Conservation (phyloP, 352 stramenopile genomes). For the Pythium aphanidermatum region DNA sequence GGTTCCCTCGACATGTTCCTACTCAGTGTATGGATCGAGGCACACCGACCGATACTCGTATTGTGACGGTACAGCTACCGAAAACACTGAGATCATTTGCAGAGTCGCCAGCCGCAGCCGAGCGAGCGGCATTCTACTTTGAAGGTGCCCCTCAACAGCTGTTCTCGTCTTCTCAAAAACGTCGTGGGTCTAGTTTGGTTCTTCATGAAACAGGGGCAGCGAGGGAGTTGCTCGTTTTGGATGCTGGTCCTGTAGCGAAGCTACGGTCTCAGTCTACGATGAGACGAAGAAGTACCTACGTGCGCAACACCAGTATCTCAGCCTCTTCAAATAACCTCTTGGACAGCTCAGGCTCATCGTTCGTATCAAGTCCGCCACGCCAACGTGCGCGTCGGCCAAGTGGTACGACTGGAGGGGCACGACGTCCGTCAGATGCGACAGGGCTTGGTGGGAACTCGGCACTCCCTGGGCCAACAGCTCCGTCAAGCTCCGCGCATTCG, state of each 20-base stretch:
- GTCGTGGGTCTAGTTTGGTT: constrained; percentile 37
- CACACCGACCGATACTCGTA: constrained; percentile 29
- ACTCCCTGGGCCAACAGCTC: no score
- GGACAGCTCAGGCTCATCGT: constrained; percentile 11
- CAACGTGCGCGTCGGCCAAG: neutral
- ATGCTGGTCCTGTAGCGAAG: constrained; percentile 21
- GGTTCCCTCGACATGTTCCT: constrained; percentile 49
- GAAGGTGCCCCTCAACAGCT: constrained; percentile 34
- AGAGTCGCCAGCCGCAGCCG: constrained; percentile 24
- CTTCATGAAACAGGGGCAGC: constrained; percentile 41
- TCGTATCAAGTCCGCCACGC: constrained; percentile 1
- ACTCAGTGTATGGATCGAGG: constrained; percentile 34
- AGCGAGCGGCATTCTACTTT: constrained; percentile 57
- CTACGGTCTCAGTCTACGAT: constrained; percentile 39
- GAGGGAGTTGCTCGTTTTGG: constrained; percentile 34
- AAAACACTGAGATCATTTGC: constrained; percentile 36
- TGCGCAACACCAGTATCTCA: constrained; percentile 49
- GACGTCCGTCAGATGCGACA: constrained; percentile 9
- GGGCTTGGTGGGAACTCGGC: no score
- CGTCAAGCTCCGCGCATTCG: neutral
- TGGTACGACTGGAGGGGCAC: neutral
- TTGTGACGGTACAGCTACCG: constrained; percentile 42
- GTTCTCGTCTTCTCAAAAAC: constrained; percentile 23
- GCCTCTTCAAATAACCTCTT: constrained; percentile 30
- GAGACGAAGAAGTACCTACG: constrained; percentile 38